Conservation (phyloP, 257 asterid species). For the Petunia axillaris region DNA sequence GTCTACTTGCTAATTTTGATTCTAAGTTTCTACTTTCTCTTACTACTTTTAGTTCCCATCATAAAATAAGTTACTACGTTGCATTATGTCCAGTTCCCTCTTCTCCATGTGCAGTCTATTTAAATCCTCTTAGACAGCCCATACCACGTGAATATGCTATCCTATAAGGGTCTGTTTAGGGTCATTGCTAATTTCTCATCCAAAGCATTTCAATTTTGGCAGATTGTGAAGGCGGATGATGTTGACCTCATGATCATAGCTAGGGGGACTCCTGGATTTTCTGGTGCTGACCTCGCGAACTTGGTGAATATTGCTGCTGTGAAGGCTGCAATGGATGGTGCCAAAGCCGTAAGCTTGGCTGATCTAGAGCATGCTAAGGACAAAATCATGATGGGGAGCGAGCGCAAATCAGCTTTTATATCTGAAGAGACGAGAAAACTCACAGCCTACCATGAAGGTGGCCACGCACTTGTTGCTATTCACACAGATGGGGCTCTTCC, state of each 20-base stretch:
- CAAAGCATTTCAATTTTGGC: conserved; percentile 25
- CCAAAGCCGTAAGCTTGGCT: conserved; percentile 69
- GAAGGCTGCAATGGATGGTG: conserved; percentile 92
- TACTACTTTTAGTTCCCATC: neutral
- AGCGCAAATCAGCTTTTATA: conserved; percentile 87
- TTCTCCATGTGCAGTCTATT: neutral
- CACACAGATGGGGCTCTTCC: conserved; percentile 87
- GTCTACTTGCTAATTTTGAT: neutral
- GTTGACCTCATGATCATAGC: conserved; percentile 85
- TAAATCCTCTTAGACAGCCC: neutral
- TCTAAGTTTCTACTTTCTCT: neutral
- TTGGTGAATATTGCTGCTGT: conserved; percentile 83
- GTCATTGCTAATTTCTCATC: conserved; percentile 3
- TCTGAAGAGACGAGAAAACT: conserved; percentile 72
- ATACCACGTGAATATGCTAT: neutral
- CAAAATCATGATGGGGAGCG: conserved; percentile 94
- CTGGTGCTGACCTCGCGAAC: conserved; percentile 96
- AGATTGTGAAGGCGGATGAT: conserved; percentile 92
- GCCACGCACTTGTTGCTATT: conserved; percentile 88
- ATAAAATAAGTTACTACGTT: conserved; percentile 2
- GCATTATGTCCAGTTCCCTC: neutral
- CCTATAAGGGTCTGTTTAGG: conserved; percentile 14
- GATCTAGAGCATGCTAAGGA: conserved; percentile 94
- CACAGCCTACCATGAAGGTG: conserved; percentile 94
- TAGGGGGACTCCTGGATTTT: conserved; percentile 94